Evolutionary conservation across 441 rosid genomes (phyloP), one percentile per base, ranked within the genome.

Genomic region (Kokia cookei): DNA sequence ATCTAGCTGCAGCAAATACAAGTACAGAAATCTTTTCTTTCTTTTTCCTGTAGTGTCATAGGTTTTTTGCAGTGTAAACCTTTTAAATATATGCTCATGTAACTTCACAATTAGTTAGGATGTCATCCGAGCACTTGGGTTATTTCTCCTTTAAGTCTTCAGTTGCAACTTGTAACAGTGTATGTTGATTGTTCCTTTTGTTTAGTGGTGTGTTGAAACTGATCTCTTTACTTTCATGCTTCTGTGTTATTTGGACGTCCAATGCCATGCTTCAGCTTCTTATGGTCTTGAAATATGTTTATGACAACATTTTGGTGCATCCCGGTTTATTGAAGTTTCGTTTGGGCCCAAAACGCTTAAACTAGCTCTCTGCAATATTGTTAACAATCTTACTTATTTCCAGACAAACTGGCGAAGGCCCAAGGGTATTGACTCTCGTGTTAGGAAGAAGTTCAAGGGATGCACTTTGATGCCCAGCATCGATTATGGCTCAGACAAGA

Each of bases 401-500:
- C 83, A 89, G 93, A 27, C 70, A 57, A 90, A 67, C 81, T 89
- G 93, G 93, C 63, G 90, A 54, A 86, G 93, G 84, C 93, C 95
- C 0, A 89, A 90, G 89, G 93, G 93, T 85, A 90, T 89, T 75
- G 93, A 90, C 79, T 90, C 95, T 5, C 89, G 93, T 70, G 93
- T 89, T 63, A 81, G 93, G 81, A 87, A 93, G 69, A 90, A 89
- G 88, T 90, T 90, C 80, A 90, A 90, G 61, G 95, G 95, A 80
- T 77, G 84, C 75, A 80, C 87, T 19, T 32, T 90, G 73, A 90
- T 90, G 93, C 95, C 93, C 40, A 89, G 89, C 64, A 85, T 90
- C 61, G 95, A 91, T 65, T 90, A 90, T 58, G 91, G 89, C 13
- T 79, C 91, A 4, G 93, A 89, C 83, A 89, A 87, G 86, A 90